These are phyloP conservation scores for Yamadazyma sp. DNA, from an alignment of 1,139 yeast genomes.

Conservation along the genomic window DNA sequence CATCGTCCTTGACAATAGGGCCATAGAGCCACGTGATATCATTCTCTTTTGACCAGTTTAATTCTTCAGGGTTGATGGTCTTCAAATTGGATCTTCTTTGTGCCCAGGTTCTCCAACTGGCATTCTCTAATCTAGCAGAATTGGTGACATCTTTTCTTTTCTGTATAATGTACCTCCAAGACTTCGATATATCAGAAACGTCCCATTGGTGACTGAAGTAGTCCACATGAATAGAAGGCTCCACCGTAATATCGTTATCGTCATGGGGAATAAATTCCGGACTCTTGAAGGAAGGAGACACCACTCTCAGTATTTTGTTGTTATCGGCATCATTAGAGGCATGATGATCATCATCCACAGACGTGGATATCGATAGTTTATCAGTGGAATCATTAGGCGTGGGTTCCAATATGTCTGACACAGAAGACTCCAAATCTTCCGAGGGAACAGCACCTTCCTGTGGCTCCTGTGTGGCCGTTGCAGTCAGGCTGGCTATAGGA, in stretches of 20 bases:
- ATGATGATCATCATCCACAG: constrained; percentile 2
- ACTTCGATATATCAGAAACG: constrained; percentile 85
- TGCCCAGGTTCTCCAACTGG: constrained; percentile 90
- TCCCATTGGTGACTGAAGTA: constrained; percentile 95
- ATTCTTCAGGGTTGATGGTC: constrained; percentile 70
- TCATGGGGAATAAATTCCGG: constrained; percentile 67
- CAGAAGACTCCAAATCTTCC: background rate
- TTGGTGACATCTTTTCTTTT: constrained; percentile 76
- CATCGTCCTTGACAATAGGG: constrained; percentile 58
- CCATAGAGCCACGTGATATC: constrained; percentile 86
- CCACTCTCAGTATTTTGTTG: background rate
- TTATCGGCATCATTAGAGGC: background rate
- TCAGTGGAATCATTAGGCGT: constrained; percentile 3
- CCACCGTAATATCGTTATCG: constrained; percentile 76
- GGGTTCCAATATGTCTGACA: background rate
- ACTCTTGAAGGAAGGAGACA: constrained; percentile 16
- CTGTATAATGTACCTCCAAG: constrained; percentile 90
- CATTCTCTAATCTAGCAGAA: constrained; percentile 70
- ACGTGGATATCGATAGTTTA: constrained; percentile 3
- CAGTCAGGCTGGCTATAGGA: background rate
- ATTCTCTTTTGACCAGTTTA: constrained; percentile 78
- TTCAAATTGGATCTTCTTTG: constrained; percentile 64
- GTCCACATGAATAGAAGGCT: constrained; percentile 90
- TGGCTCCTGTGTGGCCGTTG: no score
- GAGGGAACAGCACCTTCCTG: background rate